These are phyloP conservation scores for Tetrapisispora phaffii DNA, from an alignment of 805 yeast species.

Conservation along the genomic window DNA sequence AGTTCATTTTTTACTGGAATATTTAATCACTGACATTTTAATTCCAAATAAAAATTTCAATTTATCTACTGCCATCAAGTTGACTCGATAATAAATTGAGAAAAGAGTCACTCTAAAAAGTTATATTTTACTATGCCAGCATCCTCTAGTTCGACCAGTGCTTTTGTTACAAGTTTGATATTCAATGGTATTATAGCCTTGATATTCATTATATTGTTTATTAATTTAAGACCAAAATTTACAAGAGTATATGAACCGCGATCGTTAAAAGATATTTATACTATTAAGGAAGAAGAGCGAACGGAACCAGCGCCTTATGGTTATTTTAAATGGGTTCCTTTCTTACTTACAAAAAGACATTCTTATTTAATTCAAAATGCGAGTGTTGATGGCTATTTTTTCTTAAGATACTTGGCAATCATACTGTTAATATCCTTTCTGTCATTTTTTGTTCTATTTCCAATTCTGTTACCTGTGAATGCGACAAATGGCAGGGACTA, in stretches of 20 bases:
- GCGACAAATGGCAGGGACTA: conserved; percentile 54
- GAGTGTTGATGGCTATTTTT: conserved; percentile 71
- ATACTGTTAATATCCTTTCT: conserved; percentile 43
- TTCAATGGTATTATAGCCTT: conserved; percentile 53
- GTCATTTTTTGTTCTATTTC: conserved; percentile 51
- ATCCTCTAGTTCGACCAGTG: conserved; percentile 47
- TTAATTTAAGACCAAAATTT: conserved; percentile 52
- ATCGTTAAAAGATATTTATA: conserved; percentile 34
- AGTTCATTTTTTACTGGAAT: too few relatives aligned
- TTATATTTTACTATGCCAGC: conserved; percentile 11
- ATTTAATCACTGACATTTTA: too few relatives aligned
- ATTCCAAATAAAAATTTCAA: too few relatives aligned
- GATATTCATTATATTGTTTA: conserved; percentile 49
- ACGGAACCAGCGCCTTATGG: conserved; percentile 63
- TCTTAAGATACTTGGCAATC: conserved; percentile 51
- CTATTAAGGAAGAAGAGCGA: conserved; percentile 35
- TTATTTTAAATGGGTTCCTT: conserved; percentile 48
- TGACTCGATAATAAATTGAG: too few relatives aligned
- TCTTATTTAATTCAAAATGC: conserved; percentile 56
- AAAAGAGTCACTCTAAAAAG: neutral
- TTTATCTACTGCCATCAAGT: too few relatives aligned
- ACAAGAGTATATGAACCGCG: conserved; percentile 78
- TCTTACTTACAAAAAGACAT: conserved; percentile 45
- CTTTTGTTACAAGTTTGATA: conserved; percentile 65
- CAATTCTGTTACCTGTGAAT: conserved; percentile 62